phyloP scores from a whole-genome alignment of 192 early-diverging fungal genomes.

The Allomyces javanicus region DNA sequence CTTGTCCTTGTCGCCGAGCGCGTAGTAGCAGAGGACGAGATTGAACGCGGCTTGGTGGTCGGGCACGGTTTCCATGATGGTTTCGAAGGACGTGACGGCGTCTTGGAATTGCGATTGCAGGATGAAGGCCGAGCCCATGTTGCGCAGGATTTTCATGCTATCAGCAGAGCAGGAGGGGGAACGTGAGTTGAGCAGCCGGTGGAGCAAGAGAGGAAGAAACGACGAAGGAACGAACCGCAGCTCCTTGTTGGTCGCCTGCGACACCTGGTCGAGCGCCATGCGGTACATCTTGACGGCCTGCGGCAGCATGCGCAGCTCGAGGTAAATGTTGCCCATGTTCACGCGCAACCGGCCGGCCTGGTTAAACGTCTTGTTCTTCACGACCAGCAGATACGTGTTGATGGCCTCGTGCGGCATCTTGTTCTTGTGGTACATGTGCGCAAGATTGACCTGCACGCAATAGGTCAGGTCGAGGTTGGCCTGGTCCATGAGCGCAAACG shows the following conservation, averaged over 20 bases:
- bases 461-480: slow-evolving; percentile 39
- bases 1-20: slow-evolving; percentile 32
- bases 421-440: slow-evolving; percentile 30
- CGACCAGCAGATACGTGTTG: slow-evolving; percentile 33
- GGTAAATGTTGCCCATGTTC: slow-evolving; percentile 45
- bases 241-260: slow-evolving; percentile 25
- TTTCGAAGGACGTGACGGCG: slow-evolving; percentile 37
- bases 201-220: background rate
- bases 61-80: slow-evolving; percentile 32
- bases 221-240: slow-evolving; percentile 17
- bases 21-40: slow-evolving; percentile 38
- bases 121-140: slow-evolving; percentile 35
- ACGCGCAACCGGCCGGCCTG: slow-evolving; percentile 32
- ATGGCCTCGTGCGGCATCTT: slow-evolving; percentile 42
- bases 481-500: slow-evolving; percentile 24
- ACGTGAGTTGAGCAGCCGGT: slow-evolving; percentile 3
- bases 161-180: no score
- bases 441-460: slow-evolving; percentile 37
- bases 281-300: slow-evolving; percentile 45
- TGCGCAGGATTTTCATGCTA: slow-evolving; percentile 28
- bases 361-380: slow-evolving; percentile 42
- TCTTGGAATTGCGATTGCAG: slow-evolving; percentile 36
- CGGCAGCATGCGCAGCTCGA: slow-evolving; percentile 33
- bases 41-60: slow-evolving; percentile 37
- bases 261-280: slow-evolving; percentile 41